phyloP scores from a whole-genome alignment of 805 yeast genomes.

The Tetrapisispora namnaoensis region DNA sequence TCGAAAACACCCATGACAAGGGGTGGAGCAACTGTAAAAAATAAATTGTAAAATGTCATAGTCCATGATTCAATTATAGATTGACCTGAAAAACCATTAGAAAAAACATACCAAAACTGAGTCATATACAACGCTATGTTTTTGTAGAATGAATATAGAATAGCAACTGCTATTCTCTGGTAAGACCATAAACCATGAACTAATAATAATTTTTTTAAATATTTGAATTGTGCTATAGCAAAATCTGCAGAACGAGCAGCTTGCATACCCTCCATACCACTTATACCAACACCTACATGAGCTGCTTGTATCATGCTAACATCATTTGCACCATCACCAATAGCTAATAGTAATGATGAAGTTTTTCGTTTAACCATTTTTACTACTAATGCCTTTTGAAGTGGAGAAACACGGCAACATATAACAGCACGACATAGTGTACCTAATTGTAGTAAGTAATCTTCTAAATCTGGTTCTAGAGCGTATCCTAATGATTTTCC shows the following conservation, averaged over 20 bases:
- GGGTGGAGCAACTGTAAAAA: conserved; percentile 92
- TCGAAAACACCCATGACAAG: conserved; percentile 94
- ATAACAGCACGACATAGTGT: conserved; percentile 88
- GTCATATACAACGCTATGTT: conserved; percentile 94
- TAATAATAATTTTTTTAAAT: conserved; percentile 65
- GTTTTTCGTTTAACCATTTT: conserved; percentile 83
- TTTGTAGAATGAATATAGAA: conserved; percentile 89
- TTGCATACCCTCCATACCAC: conserved; percentile 99
- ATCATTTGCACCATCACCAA: conserved; percentile 99
- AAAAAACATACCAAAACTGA: conserved; percentile 95
- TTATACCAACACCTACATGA: conserved; percentile 97
- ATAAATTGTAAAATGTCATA: conserved; percentile 86
- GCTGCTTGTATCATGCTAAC: conserved; percentile 99
- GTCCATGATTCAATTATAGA: conserved; percentile 97
- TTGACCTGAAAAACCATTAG: conserved; percentile 89
- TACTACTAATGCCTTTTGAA: conserved; percentile 93
- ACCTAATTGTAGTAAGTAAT: conserved; percentile 67
- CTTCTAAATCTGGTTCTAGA: conserved; percentile 70
- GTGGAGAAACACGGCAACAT: conserved; percentile 95
- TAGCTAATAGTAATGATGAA: conserved; percentile 65
- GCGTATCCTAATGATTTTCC: conserved; percentile 88
- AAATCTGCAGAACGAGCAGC: conserved; percentile 98
- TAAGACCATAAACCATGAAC: conserved; percentile 99
- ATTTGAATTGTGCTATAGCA: conserved; percentile 92
- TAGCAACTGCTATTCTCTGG: conserved; percentile 86